Evolutionary conservation across 805 yeast genomes (phyloP), one percentile per base, ranked within the genome.

Genomic region (Kockiozyma suomiensis): DNA sequence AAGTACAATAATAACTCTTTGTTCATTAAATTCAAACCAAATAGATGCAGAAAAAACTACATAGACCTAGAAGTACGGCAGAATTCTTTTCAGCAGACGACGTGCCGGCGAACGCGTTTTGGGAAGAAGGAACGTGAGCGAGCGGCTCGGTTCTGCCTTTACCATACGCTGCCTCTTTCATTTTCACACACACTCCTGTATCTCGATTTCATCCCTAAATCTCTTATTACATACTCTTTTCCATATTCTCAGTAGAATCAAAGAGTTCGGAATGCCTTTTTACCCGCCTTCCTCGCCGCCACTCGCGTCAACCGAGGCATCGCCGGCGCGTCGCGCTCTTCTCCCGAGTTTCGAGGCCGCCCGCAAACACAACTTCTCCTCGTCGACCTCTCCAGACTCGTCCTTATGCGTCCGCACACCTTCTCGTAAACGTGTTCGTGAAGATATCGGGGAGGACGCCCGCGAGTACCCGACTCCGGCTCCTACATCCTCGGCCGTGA

Each of bases 231-330:
- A 28, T 40, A 8, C 28, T 26, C 32, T 7, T 41, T 46, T 23
- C 41, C 3, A 7, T 32, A 23, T 13, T 46, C 15, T 25, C 2
- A 33, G n/a, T 37, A 17, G 41, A n/a, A 17, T 21, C 5, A 12
- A 25, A 25, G 28, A 17, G 21, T 8, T 30, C 6, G 19, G 19
- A 41, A 26, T 45, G 37, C 21, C 62, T 32, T 81, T 78, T 69
- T 80, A 78, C 68, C 83, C 82, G n/a, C 84, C 84, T 23, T 80
- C 83, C 30, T 80, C 83, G 35, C 84, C 84, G 5, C 77, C 70
- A 1, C 48, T 47, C 23, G 38, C 21, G 19, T 57, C 60, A 7
- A 5, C 51, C 21, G 37, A 21, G 28, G 12, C 41, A 15, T 21
- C 38, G 6, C 59, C 54, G 12, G 32, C 59, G 55, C 62, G 55